Evolutionary conservation across 2,329 filamentous ascomycete species (phyloP), one percentile per base, ranked within the genome.

Genomic region (Botrytis elliptica): DNA sequence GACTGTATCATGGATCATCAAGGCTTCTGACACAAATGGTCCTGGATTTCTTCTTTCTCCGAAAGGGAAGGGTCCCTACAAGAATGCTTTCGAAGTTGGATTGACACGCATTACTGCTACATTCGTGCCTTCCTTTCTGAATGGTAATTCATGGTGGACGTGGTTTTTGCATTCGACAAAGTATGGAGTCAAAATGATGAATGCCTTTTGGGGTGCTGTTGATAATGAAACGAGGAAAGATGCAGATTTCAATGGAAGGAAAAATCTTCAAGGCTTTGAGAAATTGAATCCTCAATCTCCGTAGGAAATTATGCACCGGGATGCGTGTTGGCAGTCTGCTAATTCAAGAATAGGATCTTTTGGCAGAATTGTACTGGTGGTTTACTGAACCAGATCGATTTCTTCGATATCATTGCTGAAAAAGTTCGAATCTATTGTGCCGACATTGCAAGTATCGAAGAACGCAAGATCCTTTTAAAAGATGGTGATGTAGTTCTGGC

Each of bases 281-380:
- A 75, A 77, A n/a, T 70, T 80, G 55, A 65, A 76, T 52, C 77
- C 77, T 9, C 75, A 80, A 60, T 77, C 74, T 42, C 75, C 75
- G 77, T 80, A 75, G 76, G 75, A 60, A 60, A 22, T 75, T 16
- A 8, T 25, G 22, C 44, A 22, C 25, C 2, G 18, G 10, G 8
- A n/a, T 9, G 2, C 38, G 4, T 33, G 57, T 60, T 46, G 40
- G 67, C 65, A 46, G 33, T n/a, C 60, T 44, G 72, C 52, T 60
- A 57, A 75, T 62, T 62, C 65, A 38, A 18, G 57, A 33, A 20
- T 40, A 79, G 77, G 29, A 78, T 79, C 9, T 78, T 80, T 59
- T 79, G 77, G 78, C 75, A 78, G 71, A 79, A 79, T 64, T 74
- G 77, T 38, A 78, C 78, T 0, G 79, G 76, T 33, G 79, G 79